A percentile compares a stretch with the other conserved stretches of the same genome.
Conservation (phyloP, 208 protist genomes). For the Leishmania arabica region DNA sequence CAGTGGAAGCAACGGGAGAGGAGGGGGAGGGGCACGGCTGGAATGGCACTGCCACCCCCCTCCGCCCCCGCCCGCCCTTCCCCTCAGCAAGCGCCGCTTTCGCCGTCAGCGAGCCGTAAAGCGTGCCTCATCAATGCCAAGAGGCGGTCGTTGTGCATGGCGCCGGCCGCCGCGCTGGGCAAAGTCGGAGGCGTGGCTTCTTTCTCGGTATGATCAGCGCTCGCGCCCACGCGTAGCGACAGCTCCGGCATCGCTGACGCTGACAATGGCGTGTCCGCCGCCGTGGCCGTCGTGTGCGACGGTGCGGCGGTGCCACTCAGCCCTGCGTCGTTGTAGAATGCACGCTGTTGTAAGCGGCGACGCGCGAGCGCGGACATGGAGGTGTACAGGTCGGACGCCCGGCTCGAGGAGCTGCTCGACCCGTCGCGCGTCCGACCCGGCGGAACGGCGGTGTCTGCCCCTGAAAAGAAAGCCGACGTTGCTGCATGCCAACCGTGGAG, state of each 20-base stretch:
- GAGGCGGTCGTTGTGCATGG: conserved; percentile 12
- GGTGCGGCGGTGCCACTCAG: neutral
- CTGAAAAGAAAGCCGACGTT: conserved; percentile 26
- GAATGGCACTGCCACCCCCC: neutral
- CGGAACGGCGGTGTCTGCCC: neutral
- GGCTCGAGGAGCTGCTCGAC: neutral
- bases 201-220: neutral
- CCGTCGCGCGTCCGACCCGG: neutral
- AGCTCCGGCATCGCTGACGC: neutral
- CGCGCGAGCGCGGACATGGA: conserved; percentile 17
- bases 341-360: conserved; percentile 18
- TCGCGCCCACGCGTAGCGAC: neutral
- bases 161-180: neutral
- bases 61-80: neutral
- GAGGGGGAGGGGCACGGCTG: neutral
- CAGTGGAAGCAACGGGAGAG: neutral
- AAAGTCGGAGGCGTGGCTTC: neutral
- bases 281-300: neutral
- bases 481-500: conserved; percentile 19
- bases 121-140: conserved; percentile 15
- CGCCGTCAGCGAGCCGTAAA: conserved; percentile 8
- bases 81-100: neutral
- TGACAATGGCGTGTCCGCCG: neutral
- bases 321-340: conserved; percentile 6
- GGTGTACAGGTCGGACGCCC: conserved; percentile 9